Evolutionary conservation across 768 basidiomycete genomes (phyloP).

Genomic region (Trametes cinnabarina): DNA sequence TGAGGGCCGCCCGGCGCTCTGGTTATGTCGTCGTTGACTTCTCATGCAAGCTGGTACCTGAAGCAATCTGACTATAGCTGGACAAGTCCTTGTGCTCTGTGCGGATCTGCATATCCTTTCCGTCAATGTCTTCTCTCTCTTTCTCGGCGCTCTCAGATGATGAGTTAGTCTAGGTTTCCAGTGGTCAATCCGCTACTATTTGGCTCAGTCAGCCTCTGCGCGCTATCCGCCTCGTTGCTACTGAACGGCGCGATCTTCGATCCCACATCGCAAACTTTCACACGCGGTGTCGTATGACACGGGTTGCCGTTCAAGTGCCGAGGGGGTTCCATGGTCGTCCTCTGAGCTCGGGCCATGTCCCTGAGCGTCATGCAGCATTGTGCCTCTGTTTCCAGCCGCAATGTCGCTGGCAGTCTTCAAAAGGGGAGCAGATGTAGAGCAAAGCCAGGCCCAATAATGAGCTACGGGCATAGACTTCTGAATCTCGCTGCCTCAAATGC

Average conservation of each 20-base stretch:
- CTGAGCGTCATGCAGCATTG: background rate
- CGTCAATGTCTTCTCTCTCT: background rate
- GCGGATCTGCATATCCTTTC: background rate
- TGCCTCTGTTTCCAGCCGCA: no score
- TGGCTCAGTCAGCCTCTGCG: background rate
- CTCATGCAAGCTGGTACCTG: background rate
- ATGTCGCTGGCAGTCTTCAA: no score
- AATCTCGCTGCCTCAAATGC: no score
- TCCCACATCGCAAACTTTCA: background rate
- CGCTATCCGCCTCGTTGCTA: slow-evolving; percentile 15
- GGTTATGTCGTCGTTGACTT: background rate
- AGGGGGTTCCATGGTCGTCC: background rate
- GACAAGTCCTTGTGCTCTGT: slow-evolving; percentile 4
- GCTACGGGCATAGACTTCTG: no score
- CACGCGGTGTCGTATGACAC: slow-evolving; percentile 6
- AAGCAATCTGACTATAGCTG: slow-evolving; percentile 8
- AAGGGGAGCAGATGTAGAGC: no score
- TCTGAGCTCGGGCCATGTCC: background rate
- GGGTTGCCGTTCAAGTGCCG: background rate
- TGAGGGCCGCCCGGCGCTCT: background rate
- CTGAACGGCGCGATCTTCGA: slow-evolving; percentile 12
- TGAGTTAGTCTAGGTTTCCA: no score
- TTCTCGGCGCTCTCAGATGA: no score
- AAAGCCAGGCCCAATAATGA: no score
- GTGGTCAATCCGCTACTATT: no score